A percentile compares a stretch with the other conserved stretches of the same genome.
These are phyloP conservation scores for Xylaria sp. DNA, from an alignment of 2,329 filamentous ascomycete species.

Conservation along the genomic window DNA sequence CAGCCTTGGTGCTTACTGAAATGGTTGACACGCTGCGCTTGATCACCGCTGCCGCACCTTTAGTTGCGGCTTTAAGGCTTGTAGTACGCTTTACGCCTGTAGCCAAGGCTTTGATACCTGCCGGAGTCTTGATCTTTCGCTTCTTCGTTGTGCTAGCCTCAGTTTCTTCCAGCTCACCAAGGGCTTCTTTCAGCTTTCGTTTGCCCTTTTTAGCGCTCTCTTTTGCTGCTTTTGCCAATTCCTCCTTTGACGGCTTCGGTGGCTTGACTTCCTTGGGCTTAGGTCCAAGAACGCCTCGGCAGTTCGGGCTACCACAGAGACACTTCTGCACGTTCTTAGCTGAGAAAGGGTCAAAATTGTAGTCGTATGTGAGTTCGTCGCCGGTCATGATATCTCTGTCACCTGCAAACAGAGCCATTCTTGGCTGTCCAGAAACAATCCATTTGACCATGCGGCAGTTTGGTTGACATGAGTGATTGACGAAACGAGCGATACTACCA, in stretches of 20 bases:
- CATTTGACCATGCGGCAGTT: slow-evolving; percentile 99
- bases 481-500: slow-evolving; percentile 95
- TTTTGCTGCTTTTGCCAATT: slow-evolving; percentile 49
- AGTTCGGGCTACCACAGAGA: slow-evolving; percentile 71
- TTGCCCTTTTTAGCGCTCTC: slow-evolving; percentile 61
- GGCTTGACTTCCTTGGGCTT: slow-evolving; percentile 67
- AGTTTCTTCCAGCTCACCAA: slow-evolving; percentile 54
- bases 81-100: slow-evolving; percentile 49
- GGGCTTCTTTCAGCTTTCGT: slow-evolving; percentile 66
- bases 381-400: slow-evolving; percentile 91
- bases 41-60: slow-evolving; percentile 51
- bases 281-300: slow-evolving; percentile 71
- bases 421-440: slow-evolving; percentile 91
- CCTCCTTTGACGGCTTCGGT: slow-evolving; percentile 58
- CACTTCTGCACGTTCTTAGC: slow-evolving; percentile 75
- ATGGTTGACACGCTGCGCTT: slow-evolving; percentile 56
- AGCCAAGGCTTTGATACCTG: slow-evolving; percentile 52
- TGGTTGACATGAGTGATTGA: slow-evolving; percentile 96
- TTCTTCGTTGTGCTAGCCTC: slow-evolving; percentile 54
- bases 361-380: slow-evolving; percentile 95
- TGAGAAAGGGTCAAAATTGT: slow-evolving; percentile 77
- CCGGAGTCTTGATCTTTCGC: slow-evolving; percentile 58
- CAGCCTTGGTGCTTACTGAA: slow-evolving; percentile 52
- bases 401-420: slow-evolving; percentile 96
- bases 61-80: slow-evolving; percentile 51